Conservation (phyloP, 192 early-diverging fungal genomes). For the Phlyctochytrium planicorne region DNA sequence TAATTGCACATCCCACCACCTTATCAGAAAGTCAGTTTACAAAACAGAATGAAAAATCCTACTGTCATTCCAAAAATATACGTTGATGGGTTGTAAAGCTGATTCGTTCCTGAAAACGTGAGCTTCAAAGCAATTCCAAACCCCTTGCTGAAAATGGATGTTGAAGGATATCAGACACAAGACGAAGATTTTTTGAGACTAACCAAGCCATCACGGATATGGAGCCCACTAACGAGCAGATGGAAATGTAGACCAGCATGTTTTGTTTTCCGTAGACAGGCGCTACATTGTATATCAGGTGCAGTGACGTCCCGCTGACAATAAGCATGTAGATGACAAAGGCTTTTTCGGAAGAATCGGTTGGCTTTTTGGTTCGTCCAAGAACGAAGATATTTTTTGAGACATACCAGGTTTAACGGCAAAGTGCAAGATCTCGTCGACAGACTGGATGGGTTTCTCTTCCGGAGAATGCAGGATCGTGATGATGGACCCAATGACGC, state of each 20-base stretch:
- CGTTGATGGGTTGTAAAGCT: constrained; percentile 85
- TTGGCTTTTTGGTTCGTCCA: not conserved
- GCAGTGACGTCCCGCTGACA: constrained; percentile 61
- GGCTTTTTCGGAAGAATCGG: constrained; percentile 46
- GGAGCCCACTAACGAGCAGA: constrained; percentile 96
- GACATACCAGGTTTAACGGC: constrained; percentile 74
- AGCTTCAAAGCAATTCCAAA: constrained; percentile 91
- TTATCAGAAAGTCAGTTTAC: too few species aligned
- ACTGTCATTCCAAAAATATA: constrained; percentile 83
- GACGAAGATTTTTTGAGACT: not conserved
- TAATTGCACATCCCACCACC: constrained; percentile 79
- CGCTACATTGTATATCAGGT: constrained; percentile 81
- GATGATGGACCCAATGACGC: constrained; percentile 84
- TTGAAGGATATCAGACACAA: too few species aligned
- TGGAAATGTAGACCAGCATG: constrained; percentile 88
- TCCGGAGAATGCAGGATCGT: constrained; percentile 82
- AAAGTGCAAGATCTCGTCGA: constrained; percentile 82
- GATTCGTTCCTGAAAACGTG: constrained; percentile 90
- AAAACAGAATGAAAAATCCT: too few species aligned
- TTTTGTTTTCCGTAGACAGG: constrained; percentile 75
- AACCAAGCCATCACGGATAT: constrained; percentile 43
- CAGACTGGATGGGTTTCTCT: constrained; percentile 73
- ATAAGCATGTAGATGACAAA: constrained; percentile 79
- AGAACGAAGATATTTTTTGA: not conserved
- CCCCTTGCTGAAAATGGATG: constrained; percentile 90